These are phyloP conservation scores for Prillingera fragicola DNA, from an alignment of 1,284 basidiomycete species.

Conservation along the genomic window DNA sequence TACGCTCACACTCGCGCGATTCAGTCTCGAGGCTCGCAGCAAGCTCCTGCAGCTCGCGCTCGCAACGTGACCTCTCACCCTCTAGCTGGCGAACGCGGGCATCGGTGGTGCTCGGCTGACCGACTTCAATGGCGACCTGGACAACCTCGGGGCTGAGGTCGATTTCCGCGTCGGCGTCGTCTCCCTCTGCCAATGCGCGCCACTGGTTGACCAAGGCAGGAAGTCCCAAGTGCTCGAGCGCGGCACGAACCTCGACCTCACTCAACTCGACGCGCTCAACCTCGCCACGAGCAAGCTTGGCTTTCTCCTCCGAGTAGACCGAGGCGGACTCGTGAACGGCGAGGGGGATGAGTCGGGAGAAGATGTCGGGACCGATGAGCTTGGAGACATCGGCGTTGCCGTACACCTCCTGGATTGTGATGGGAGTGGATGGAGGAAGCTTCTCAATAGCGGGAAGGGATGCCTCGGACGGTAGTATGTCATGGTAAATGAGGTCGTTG, in stretches of 20 bases:
- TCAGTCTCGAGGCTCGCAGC: constrained; percentile 67
- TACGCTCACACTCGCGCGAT: constrained; percentile 72
- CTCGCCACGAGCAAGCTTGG: constrained; percentile 85
- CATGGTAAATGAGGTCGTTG: constrained; percentile 98
- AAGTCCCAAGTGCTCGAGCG: constrained; percentile 76
- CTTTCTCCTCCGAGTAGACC: constrained; percentile 98
- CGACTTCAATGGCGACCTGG: constrained; percentile 71
- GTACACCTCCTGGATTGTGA: constrained; percentile 92
- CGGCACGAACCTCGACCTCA: constrained; percentile 72
- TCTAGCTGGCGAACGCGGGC: constrained; percentile 58
- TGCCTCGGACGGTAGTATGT: constrained; percentile 76
- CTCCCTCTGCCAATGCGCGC: constrained; percentile 67
- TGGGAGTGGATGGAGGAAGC: constrained; percentile 66
- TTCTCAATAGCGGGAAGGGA: constrained; percentile 77
- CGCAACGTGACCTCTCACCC: constrained; percentile 59
- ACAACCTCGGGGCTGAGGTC: constrained; percentile 66
- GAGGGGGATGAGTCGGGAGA: constrained; percentile 79
- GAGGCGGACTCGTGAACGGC: constrained; percentile 94
- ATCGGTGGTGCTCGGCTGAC: constrained; percentile 52
- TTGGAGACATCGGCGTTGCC: constrained; percentile 86
- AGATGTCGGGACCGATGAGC: constrained; percentile 88
- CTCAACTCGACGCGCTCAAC: constrained; percentile 79
- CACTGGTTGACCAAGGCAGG: constrained; percentile 70
- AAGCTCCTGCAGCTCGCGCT: constrained; percentile 58
- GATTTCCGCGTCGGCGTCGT: constrained; percentile 49